Conservation (phyloP, 78 protist genomes). For the Capsaspora owczarzaki region DNA sequence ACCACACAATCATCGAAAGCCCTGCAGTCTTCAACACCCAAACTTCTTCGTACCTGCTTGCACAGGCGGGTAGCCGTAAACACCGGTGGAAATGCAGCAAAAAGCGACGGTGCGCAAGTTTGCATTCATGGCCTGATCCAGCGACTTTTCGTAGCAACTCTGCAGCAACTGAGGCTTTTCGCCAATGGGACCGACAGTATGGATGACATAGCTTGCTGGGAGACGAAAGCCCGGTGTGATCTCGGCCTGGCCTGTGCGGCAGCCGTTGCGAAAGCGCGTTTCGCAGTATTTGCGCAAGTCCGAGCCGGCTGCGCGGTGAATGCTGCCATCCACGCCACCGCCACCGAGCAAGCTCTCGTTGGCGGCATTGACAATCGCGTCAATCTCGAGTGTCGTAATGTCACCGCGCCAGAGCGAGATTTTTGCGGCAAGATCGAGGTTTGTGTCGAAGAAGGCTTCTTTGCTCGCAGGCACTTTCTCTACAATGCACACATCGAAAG, state of each 20-base stretch:
- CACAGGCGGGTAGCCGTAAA: constrained; percentile 52
- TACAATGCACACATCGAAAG: too few relatives aligned
- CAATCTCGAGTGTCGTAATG: constrained; percentile 28
- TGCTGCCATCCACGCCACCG: constrained; percentile 63
- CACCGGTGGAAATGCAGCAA: constrained; percentile 65
- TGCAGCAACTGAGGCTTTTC: constrained; percentile 10
- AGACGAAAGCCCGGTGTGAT: constrained; percentile 36
- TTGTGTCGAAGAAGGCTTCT: too few relatives aligned
- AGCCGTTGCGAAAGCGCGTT: background rate
- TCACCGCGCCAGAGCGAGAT: constrained; percentile 35
- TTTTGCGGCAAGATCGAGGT: background rate
- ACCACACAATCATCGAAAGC: too few relatives aligned
- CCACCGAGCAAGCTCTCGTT: constrained; percentile 35
- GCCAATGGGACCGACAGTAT: constrained; percentile 62
- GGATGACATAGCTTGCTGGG: constrained; percentile 42
- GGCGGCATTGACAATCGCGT: constrained; percentile 69
- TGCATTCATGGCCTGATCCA: background rate
- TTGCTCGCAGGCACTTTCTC: too few relatives aligned
- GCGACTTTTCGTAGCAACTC: constrained; percentile 5
- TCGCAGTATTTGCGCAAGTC: background rate
- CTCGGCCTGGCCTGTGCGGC: constrained; percentile 39
- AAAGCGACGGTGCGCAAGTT: constrained; percentile 35
- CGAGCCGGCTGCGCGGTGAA: constrained; percentile 54
- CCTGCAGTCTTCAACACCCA: too few relatives aligned
- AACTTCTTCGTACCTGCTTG: too few relatives aligned